Percentiles rank a stretch among this genome's conserved stretches.
Conservation (phyloP, 306 rosid genomes). For the Albizia julibrissin region DNA sequence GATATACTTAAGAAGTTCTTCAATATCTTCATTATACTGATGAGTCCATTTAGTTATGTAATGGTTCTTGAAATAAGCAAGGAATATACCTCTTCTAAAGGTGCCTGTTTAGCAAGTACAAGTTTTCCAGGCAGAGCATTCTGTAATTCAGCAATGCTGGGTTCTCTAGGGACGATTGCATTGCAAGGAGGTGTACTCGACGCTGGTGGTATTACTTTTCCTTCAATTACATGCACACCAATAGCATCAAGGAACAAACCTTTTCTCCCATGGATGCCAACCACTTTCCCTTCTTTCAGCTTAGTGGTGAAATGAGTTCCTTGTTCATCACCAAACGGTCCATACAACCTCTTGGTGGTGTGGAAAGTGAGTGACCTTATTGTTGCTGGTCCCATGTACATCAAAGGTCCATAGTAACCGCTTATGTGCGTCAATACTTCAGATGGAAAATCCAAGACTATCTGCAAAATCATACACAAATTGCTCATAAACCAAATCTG, state of each 20-base stretch:
- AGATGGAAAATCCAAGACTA: slow-evolving; percentile 68
- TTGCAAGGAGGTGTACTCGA: slow-evolving; percentile 33
- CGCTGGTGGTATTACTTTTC: slow-evolving; percentile 50
- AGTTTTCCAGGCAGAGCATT: slow-evolving; percentile 53
- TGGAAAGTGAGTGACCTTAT: slow-evolving; percentile 81
- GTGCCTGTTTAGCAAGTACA: slow-evolving; percentile 49
- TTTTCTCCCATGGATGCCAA: slow-evolving; percentile 82
- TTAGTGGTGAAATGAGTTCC: slow-evolving; percentile 70
- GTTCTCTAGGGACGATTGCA: slow-evolving; percentile 41
- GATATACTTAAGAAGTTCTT: not conserved
- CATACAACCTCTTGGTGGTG: slow-evolving; percentile 61
- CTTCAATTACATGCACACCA: slow-evolving; percentile 79
- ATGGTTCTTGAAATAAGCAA: slow-evolving; percentile 1
- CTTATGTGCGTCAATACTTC: slow-evolving; percentile 86
- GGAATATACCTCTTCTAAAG: slow-evolving; percentile 60
- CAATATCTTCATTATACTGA: not conserved
- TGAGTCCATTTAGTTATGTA: not conserved
- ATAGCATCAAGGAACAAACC: slow-evolving; percentile 87
- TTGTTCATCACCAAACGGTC: slow-evolving; percentile 85
- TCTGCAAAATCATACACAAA: slow-evolving; percentile 51
- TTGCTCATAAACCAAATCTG: slow-evolving; percentile 7
- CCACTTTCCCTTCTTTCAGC: slow-evolving; percentile 73
- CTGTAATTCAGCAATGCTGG: slow-evolving; percentile 46
- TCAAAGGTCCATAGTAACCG: slow-evolving; percentile 69
- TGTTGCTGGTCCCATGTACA: slow-evolving; percentile 75